phyloP scores from a whole-genome alignment of 2,329 filamentous ascomycete genomes.

The Metarhizium album region DNA sequence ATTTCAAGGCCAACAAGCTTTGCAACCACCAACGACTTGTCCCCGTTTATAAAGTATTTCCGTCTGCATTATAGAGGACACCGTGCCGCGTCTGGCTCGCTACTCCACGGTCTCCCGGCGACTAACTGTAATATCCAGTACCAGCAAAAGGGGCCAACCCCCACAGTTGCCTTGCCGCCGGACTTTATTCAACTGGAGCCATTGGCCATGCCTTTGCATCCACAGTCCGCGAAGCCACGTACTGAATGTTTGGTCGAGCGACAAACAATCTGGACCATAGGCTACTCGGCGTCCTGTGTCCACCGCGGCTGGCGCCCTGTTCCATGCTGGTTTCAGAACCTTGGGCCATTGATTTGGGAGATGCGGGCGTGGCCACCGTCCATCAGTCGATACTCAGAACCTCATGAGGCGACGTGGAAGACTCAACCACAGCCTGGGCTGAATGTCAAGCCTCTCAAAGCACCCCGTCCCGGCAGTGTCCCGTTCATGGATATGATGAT shows the following conservation, averaged over 20 bases:
- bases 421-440: no score
- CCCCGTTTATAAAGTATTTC: background rate
- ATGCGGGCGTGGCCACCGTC: no score
- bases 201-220: background rate
- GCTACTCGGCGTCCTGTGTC: background rate
- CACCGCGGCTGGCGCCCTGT: background rate
- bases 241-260: background rate
- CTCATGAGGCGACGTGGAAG: no score
- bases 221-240: background rate
- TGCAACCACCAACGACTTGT: background rate
- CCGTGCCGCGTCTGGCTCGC: no score
- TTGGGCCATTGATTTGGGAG: no score
- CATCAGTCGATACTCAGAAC: no score
- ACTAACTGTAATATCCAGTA: background rate
- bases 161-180: background rate
- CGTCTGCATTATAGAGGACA: background rate
- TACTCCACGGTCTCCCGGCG: background rate
- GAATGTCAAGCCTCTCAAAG: no score
- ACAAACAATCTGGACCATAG: background rate
- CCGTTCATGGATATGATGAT: no score
- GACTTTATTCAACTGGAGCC: background rate
- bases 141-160: background rate
- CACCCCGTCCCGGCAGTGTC: no score
- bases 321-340: background rate
- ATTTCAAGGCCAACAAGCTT: background rate